Evolutionary conservation across 1,139 yeast species (phyloP), one percentile per base, ranked within the genome.

Genomic region (Candida glucosophila): DNA sequence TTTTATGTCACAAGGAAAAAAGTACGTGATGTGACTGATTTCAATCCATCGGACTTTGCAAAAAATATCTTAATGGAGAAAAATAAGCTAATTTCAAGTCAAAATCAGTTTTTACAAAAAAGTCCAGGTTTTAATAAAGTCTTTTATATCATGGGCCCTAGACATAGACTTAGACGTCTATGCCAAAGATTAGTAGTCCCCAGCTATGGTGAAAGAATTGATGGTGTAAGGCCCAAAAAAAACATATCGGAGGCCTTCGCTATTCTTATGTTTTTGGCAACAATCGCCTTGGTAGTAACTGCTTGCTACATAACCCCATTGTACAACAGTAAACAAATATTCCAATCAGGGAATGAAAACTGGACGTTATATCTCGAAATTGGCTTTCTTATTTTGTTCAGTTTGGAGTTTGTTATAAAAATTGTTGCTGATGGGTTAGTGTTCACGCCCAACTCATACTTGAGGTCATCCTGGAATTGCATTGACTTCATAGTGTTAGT

Each of bases 281-380:
- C 95, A 0, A 52, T 83, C 17, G 70, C 67, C 0, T 61, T 85
- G 43, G 93, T 90, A 4, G 59, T 78, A 1, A 55, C 75, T 5
- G 85, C 95, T 0, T 85, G 95, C 49, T 71, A 77, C 34, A 69
- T 72, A 27, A 88, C 97, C 0, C 98, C 97, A 0, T 46, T 85
- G 5, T 79, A 72, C 44, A 58, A 78, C 29, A 59, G 58, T 36
- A 39, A 48, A 7, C 36, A 52, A 14, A 28, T 31, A 1, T 26
- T 20, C 3, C 23, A 35, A 21, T 39, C 48, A 26, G 64, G 67
- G 2, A 35, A 36, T 3, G 64, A 69, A 63, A 66, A 67, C 32
- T 80, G 92, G 92, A 58, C 77, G 2, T 59, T 73, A 9, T 64
- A 63, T 40, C 40, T 72, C 14, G 95, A 88, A 43, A 43, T 73